Conservation (phyloP, 2,329 filamentous ascomycete genomes). For the Karstenula rhodostoma region DNA sequence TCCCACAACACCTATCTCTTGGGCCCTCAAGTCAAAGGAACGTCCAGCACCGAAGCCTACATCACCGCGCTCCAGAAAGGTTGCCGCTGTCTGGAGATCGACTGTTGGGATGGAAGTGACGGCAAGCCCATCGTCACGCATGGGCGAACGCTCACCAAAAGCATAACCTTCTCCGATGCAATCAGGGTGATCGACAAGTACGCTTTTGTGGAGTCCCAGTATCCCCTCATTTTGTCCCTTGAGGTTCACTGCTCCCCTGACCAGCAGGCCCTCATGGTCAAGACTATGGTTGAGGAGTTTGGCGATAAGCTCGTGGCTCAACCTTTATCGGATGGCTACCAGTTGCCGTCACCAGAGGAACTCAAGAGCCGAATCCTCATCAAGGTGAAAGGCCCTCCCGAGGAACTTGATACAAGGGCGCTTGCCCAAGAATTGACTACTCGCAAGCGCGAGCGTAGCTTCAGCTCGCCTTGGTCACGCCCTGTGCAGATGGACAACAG, state of each 20-base stretch:
- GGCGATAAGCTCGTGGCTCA: constrained; percentile 79
- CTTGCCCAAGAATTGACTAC: constrained; percentile 45
- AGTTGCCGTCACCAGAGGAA: constrained; percentile 85
- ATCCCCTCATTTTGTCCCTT: constrained; percentile 91
- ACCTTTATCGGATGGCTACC: constrained; percentile 71
- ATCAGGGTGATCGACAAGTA: constrained; percentile 95
- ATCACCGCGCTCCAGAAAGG: constrained; percentile 86
- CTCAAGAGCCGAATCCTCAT: constrained; percentile 84
- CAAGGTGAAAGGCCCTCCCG: constrained; percentile 87
- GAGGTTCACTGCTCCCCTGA: constrained; percentile 89
- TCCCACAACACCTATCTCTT: constrained; percentile 98
- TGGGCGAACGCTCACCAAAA: constrained; percentile 85
- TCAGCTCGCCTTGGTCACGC: constrained; percentile 78
- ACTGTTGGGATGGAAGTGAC: constrained; percentile 95
- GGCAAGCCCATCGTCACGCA: constrained; percentile 90
- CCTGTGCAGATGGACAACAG: constrained; percentile 68
- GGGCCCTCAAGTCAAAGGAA: constrained; percentile 86
- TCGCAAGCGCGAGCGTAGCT: constrained; percentile 65
- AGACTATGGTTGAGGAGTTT: constrained; percentile 86
- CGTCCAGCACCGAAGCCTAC: constrained; percentile 94
- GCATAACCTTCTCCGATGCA: constrained; percentile 89
- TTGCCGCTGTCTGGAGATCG: constrained; percentile 95
- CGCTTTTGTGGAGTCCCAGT: constrained; percentile 86
- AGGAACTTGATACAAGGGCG: constrained; percentile 49
- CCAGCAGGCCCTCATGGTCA: constrained; percentile 88